phyloP scores from a whole-genome alignment of 129 eudicot species.

The Flaveria linearis region DNA sequence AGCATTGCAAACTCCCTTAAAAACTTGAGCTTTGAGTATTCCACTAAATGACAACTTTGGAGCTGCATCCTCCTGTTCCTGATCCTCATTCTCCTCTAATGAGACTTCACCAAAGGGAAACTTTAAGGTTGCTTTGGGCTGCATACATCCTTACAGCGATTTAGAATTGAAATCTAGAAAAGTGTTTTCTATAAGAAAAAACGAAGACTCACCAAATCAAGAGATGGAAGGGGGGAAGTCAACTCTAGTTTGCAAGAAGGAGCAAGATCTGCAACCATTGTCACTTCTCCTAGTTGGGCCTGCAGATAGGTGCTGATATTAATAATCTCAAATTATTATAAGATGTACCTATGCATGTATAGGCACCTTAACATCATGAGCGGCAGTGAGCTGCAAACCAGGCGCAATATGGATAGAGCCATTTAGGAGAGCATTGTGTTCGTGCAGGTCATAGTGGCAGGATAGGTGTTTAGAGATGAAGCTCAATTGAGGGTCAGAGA shows the following conservation, averaged over 20 bases:
- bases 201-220: slow-evolving; percentile 57
- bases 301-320: background rate
- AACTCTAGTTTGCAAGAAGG: slow-evolving; percentile 74
- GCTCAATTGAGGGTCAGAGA: slow-evolving; percentile 60
- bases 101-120: slow-evolving; percentile 89
- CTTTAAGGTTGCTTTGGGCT: slow-evolving; percentile 79
- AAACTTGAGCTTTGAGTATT: slow-evolving; percentile 52
- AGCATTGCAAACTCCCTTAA: slow-evolving; percentile 77
- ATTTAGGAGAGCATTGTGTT: slow-evolving; percentile 63
- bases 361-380: slow-evolving; percentile 69
- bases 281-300: slow-evolving; percentile 79
- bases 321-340: no score
- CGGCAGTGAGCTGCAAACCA: slow-evolving; percentile 55
- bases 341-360: no score
- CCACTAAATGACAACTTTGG: slow-evolving; percentile 62
- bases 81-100: slow-evolving; percentile 67
- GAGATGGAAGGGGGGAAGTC: slow-evolving; percentile 68
- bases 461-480: slow-evolving; percentile 58
- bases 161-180: no score
- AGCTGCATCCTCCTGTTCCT: slow-evolving; percentile 53
- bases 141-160: slow-evolving; percentile 21
- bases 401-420: slow-evolving; percentile 49
- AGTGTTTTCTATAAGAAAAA: background rate
- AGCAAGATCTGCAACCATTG: slow-evolving; percentile 81
- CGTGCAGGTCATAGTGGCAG: slow-evolving; percentile 62